A percentile compares a stretch with the other conserved stretches of the same genome.
phyloP scores from a whole-genome alignment of 2,329 filamentous ascomycete genomes.

The Penicillium sp. region DNA sequence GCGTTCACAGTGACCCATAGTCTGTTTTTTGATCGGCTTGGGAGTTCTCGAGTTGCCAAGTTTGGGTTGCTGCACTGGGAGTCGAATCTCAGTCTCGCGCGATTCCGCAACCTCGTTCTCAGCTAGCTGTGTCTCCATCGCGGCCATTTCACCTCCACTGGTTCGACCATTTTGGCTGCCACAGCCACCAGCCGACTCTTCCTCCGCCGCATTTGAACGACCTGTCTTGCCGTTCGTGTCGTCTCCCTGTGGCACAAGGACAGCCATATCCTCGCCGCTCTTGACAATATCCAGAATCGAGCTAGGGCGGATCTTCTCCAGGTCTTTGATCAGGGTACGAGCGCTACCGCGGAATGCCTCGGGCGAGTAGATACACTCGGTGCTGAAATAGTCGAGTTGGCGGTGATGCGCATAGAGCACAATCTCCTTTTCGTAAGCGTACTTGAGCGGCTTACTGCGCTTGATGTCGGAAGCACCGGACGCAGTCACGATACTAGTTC shows the following conservation, averaged over 20 bases:
- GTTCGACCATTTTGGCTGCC: conserved; percentile 63
- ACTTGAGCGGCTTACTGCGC: conserved; percentile 93
- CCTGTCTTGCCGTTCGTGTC: conserved; percentile 28
- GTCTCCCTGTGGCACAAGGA: conserved; percentile 63
- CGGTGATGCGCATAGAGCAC: conserved; percentile 96
- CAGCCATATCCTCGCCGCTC: conserved; percentile 94
- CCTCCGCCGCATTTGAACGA: conserved; percentile 36
- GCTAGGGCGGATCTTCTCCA: conserved; percentile 87
- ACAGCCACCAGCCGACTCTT: conserved; percentile 61
- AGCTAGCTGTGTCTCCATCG: conserved; percentile 68
- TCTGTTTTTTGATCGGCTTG: conserved; percentile 55
- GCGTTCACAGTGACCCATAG: conserved; percentile 71
- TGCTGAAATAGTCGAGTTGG: conserved; percentile 95
- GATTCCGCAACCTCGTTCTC: conserved; percentile 57
- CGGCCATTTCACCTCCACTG: conserved; percentile 71
- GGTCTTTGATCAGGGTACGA: conserved; percentile 84
- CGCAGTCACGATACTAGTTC: conserved; percentile 82
- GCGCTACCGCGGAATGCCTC: conserved; percentile 94
- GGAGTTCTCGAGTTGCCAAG: conserved; percentile 21
- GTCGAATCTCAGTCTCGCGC: conserved; percentile 63
- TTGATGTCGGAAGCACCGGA: conserved; percentile 79
- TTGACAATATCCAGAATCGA: conserved; percentile 91
- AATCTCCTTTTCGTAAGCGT: conserved; percentile 98
- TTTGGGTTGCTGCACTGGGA: conserved; percentile 12
- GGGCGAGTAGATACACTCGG: conserved; percentile 96